These are phyloP conservation scores for Kwoniella bestiolae DNA, from an alignment of 768 basidiomycete species.

Conservation along the genomic window DNA sequence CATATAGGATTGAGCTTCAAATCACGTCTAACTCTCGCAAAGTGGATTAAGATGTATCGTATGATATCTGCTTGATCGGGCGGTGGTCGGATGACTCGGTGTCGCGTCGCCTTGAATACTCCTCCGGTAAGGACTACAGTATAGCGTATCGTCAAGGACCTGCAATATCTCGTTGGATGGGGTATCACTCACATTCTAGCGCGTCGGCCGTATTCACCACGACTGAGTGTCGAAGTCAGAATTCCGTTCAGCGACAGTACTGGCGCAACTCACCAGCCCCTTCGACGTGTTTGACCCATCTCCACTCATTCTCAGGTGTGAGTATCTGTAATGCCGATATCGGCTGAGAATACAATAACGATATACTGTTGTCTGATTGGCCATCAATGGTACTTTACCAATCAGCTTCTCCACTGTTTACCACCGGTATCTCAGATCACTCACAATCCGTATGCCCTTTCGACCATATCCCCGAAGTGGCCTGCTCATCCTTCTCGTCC, in stretches of 20 bases:
- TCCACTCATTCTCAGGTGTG: constrained; percentile 37
- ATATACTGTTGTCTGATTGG: constrained; percentile 29
- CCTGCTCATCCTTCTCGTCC: constrained; percentile 25
- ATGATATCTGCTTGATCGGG: constrained; percentile 39
- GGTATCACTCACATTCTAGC: constrained; percentile 26
- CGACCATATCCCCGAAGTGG: constrained; percentile 39
- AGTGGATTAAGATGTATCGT: constrained; percentile 43
- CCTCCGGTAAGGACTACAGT: constrained; percentile 34
- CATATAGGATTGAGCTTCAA: constrained; percentile 33
- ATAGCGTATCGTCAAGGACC: not conserved
- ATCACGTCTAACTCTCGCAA: constrained; percentile 41
- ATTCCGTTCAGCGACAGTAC: not conserved
- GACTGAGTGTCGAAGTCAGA: not conserved
- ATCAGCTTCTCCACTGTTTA: not conserved
- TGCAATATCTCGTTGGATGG: not conserved
- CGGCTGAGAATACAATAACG: constrained; percentile 40
- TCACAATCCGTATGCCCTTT: constrained; percentile 40
- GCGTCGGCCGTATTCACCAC: constrained; percentile 45
- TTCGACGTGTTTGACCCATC: constrained; percentile 39
- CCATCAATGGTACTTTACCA: not conserved
- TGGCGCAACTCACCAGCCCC: constrained; percentile 21
- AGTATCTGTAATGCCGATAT: constrained; percentile 45
- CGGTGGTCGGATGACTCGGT: constrained; percentile 43
- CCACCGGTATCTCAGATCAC: too few species aligned
- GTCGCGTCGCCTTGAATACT: constrained; percentile 38